Base-by-base conservation (phyloP, 805 yeast genomes). In the Saturnispora besseyi region DNA sequence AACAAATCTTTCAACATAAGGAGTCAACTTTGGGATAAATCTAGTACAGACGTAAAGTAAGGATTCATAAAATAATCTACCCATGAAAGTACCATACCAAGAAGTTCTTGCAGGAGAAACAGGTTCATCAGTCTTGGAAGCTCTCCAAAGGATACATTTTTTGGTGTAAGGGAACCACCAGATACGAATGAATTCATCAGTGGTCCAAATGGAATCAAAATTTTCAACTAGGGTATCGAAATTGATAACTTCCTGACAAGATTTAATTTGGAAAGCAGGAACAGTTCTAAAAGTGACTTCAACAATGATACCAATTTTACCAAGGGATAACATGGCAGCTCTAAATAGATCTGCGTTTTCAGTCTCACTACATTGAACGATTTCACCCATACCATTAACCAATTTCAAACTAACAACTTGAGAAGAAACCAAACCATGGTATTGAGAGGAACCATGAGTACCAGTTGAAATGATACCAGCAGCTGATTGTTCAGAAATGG, bases 111-210 rank as follows among this genome's bases (percentile, higher is more conserved):
- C 87, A 3, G 68, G 71, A 4, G 85, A 75, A 43, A 78, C 67
- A 0, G 82, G 76, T 34, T 83, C 86, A 26, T 70, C 69, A 1
- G 96, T 79, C 62, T 87, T 87, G 24, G 78, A 69, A 36, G 96
- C 98, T 62, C 95, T 78, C 97, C 98, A 91, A 45, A 89, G 71
- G 31, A 89, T 81, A 71, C 96, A 87, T 61, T 84, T 84, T 46
- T 79, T 78, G 15, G 93, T 75, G 65, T 91, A 93, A 1, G 99
- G 98, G 66, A 85, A 93, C 98, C 98, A 93, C 97, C 98, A 91
- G 45, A 89, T 79, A 55, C 98, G 79, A 43, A 89, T 84, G 61
- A 81, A 91, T 68, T 91, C 99, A n/a, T 88, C 76, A 44, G 87
- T 81, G 3, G 86, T 78, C 96, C 97, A 91, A 42, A 91, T 66